Base-by-base conservation (phyloP, 768 basidiomycete species). In the Tylopilus felleus region DNA sequence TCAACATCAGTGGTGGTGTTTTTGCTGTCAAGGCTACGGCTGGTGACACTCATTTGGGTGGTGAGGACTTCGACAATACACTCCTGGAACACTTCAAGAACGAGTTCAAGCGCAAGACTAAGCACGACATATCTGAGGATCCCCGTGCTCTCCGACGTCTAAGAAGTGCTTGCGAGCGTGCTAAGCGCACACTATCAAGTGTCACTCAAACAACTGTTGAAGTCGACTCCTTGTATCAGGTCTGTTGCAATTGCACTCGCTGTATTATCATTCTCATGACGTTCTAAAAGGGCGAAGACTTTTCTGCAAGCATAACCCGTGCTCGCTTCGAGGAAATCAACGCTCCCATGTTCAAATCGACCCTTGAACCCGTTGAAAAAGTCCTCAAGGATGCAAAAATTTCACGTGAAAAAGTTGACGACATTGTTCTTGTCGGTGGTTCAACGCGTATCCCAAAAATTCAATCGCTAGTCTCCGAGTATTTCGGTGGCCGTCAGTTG, bases 321-420 rank as follows among this genome's bases (percentile, higher is more conserved):
- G 97, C 97, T 65, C 93, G 97, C 73, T 99, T 99, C 79, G 97
- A 99, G 79, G 97, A 99, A 79, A 98, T 98, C 78, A 98, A 98
- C 70, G 94, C 93, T 60, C 65, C 75, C 46, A 77, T 89, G 68
- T 99, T 99, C 86, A 97, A 95, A 75, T 96, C 93, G 28, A 99
- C 97, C 52, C 76, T 99, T 59, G 96, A 97, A 60, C 97, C 97
- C 49, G 97, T 99, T 56, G 97, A 98, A 78, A 95, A 95, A 78
- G 97, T 99, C 52, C 80, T 98, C 68, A 98, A 97, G 80, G 97
- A 99, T 77, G 85, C 97, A 59, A 98, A 98, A 83, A 97, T 99
- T 77, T 76, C 93, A 60, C 90, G 91, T 60, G 93, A 93, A 71
- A 93, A 93, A 78, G 95, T 99, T 61, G 93, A 98, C 70, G 97